Base-by-base conservation (phyloP, 2,329 filamentous ascomycete genomes). In the Colletotrichum eleusines region DNA sequence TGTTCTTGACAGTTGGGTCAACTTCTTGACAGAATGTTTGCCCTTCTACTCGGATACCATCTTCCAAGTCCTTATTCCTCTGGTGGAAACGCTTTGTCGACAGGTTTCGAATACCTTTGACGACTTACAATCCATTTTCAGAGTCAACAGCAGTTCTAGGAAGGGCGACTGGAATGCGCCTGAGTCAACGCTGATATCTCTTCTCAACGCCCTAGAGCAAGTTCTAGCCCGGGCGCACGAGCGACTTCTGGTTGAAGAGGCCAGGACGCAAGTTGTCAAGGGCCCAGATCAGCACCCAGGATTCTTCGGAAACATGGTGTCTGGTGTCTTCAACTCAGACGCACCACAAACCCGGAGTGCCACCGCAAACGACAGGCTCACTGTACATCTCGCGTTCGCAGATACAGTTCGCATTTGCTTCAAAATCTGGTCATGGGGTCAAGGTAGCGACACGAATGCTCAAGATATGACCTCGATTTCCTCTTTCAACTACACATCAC, bases 291-390 rank as follows among this genome's bases (percentile, higher is more conserved):
- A 94, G 74, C 89, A 91, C 18, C 93, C 95, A 77, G 91, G 94
- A 6, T 95, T 98, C 78, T 97, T 98, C 77, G 94, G 94, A 54
- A 97, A 94, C 75, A 97, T 98, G 89, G 93, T 97, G 1, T 96
- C 94, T 0, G 94, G 94, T 1, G 93, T 97, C 0, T 97, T 97
- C 78, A 88, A 94, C 46, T 89, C 92, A 0, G 94, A 98, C 70
- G 85, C 89, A 0, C 90, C 88, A 2, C 92, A 95, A 72, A 87
- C 90, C n/a, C 90, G 94, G 59, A 94, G 91, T 70, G 90, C 91
- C 9, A 94, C 93, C n/a, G 94, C 95, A 11, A 99, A 98, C 77
- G 95, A 96, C 76, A 90, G 95, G 55, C 86, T 99, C 28, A 98
- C 96, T 0, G 95, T 99, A 26, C 86, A 98, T 53, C 86, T 99